Conservation (phyloP, 768 basidiomycete genomes). For the Gloeophyllum trabeum region DNA sequence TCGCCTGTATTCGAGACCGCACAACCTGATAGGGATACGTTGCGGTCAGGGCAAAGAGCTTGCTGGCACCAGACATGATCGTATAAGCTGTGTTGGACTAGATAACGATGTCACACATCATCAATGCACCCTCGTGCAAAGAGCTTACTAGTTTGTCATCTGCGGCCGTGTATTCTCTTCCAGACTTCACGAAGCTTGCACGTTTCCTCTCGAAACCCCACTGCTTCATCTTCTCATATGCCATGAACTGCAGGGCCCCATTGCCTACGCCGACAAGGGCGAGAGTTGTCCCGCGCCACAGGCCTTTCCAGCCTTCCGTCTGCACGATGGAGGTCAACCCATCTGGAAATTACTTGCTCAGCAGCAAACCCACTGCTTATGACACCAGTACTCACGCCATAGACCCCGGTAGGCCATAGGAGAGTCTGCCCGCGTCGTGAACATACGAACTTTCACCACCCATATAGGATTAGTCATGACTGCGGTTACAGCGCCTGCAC, state of each 20-base stretch:
- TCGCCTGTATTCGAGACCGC: slow-evolving; percentile 84
- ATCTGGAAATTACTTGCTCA: slow-evolving; percentile 28
- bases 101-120: background rate
- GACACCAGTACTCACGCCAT: slow-evolving; percentile 62
- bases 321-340: slow-evolving; percentile 63
- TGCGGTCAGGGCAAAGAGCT: slow-evolving; percentile 66
- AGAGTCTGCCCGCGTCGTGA: slow-evolving; percentile 61
- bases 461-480: slow-evolving; percentile 95
- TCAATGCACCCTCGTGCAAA: background rate
- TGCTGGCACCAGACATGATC: slow-evolving; percentile 84
- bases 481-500: slow-evolving; percentile 81
- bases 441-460: slow-evolving; percentile 97
- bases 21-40: slow-evolving; percentile 99
- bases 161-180: slow-evolving; percentile 53
- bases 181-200: slow-evolving; percentile 45
- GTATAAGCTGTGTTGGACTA: slow-evolving; percentile 91
- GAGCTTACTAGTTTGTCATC: slow-evolving; percentile 78
- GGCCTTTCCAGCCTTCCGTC: slow-evolving; percentile 66
- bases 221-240: slow-evolving; percentile 91
- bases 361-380: too few relatives aligned
- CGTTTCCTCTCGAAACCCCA: slow-evolving; percentile 79
- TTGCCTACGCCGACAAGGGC: slow-evolving; percentile 90
- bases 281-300: slow-evolving; percentile 81
- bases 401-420: slow-evolving; percentile 70
- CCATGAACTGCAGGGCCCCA: slow-evolving; percentile 92